A percentile compares a stretch with the other conserved stretches of the same genome.
phyloP scores from a whole-genome alignment of 2,329 filamentous ascomycete genomes.

The Phyllosticta citrichinensis region DNA sequence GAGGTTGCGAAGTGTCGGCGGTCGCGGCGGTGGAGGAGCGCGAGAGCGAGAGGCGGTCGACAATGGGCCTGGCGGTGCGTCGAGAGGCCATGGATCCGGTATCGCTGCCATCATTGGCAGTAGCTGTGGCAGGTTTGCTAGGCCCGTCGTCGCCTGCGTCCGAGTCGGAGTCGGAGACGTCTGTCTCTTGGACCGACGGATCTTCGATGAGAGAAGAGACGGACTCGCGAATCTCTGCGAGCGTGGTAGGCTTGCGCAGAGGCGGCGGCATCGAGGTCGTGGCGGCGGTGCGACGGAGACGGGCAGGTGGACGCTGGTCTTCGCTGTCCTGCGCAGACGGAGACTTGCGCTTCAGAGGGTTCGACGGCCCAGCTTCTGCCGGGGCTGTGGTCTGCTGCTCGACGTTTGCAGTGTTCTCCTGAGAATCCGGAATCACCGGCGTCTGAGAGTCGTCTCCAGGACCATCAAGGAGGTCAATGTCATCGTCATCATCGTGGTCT shows the following conservation, averaged over 20 bases:
- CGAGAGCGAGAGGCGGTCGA: slow-evolving; percentile 66
- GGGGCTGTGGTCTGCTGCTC: not conserved
- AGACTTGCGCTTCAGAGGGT: slow-evolving; percentile 28
- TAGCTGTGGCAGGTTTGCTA: slow-evolving; percentile 21
- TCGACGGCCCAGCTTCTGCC: slow-evolving; percentile 13
- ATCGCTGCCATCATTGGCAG: slow-evolving; percentile 22
- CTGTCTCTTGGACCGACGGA: slow-evolving; percentile 46
- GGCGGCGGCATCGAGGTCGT: slow-evolving; percentile 27
- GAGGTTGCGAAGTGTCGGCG: slow-evolving; percentile 20
- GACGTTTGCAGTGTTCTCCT: slow-evolving; percentile 18
- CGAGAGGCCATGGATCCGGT: slow-evolving; percentile 20
- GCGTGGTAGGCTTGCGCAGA: slow-evolving; percentile 54
- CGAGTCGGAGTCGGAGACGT: slow-evolving; percentile 31
- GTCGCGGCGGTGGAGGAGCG: slow-evolving; percentile 31
- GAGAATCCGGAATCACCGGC: slow-evolving; percentile 28
- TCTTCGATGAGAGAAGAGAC: slow-evolving; percentile 74
- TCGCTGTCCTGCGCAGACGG: slow-evolving; percentile 30
- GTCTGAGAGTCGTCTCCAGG: slow-evolving; percentile 26
- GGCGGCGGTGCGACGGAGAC: slow-evolving; percentile 49
- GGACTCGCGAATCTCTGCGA: slow-evolving; percentile 74
- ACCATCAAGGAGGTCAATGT: slow-evolving; percentile 60
- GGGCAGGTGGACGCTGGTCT: slow-evolving; percentile 42
- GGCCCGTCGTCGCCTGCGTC: slow-evolving; percentile 39
- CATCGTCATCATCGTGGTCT: slow-evolving; percentile 62
- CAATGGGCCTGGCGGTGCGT: slow-evolving; percentile 39